These are phyloP conservation scores for Penicillium verhagenii DNA, from an alignment of 495 filamentous ascomycete species.

Conservation along the genomic window DNA sequence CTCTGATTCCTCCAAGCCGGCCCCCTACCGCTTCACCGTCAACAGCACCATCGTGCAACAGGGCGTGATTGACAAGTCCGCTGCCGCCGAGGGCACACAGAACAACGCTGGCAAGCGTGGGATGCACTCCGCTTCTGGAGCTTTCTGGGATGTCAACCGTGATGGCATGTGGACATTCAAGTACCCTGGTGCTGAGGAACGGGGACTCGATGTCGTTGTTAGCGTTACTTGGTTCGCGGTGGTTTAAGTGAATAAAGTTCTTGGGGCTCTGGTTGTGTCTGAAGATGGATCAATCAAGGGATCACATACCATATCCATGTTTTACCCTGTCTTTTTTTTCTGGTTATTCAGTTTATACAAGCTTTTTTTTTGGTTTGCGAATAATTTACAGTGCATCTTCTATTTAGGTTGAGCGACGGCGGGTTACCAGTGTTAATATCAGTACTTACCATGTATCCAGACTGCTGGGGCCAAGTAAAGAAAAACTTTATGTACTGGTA, in stretches of 20 bases:
- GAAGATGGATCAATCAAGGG: not conserved
- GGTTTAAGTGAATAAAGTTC: slow-evolving; percentile 4
- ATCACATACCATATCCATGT: not conserved
- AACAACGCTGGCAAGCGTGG: slow-evolving; percentile 74
- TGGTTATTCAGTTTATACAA: slow-evolving; percentile 7
- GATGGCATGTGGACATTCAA: slow-evolving; percentile 99
- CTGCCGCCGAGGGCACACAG: slow-evolving; percentile 35
- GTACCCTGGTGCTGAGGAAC: slow-evolving; percentile 77
- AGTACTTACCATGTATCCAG: too few species aligned
- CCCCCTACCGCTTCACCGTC: slow-evolving; percentile 83
- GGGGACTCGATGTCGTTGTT: slow-evolving; percentile 89
- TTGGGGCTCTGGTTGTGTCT: not conserved
- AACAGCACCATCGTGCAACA: slow-evolving; percentile 99
- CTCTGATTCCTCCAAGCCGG: slow-evolving; percentile 40
- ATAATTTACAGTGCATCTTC: slow-evolving; percentile 3
- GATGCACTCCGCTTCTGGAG: slow-evolving; percentile 93
- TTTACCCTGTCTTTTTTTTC: slow-evolving; percentile 8
- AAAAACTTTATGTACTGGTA: too few species aligned
- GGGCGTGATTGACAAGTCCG: slow-evolving; percentile 44
- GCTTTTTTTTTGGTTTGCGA: slow-evolving; percentile 1
- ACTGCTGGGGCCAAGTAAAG: too few species aligned
- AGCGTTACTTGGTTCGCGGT: slow-evolving; percentile 83
- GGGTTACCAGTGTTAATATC: not conserved
- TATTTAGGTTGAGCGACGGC: slow-evolving; percentile 8
- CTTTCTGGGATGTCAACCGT: slow-evolving; percentile 95